A percentile compares a stretch with the other conserved stretches of the same genome.
Evolutionary conservation across 2,329 filamentous ascomycete species (phyloP).

Genomic region (Pseudophaeomoniella oleicola): DNA sequence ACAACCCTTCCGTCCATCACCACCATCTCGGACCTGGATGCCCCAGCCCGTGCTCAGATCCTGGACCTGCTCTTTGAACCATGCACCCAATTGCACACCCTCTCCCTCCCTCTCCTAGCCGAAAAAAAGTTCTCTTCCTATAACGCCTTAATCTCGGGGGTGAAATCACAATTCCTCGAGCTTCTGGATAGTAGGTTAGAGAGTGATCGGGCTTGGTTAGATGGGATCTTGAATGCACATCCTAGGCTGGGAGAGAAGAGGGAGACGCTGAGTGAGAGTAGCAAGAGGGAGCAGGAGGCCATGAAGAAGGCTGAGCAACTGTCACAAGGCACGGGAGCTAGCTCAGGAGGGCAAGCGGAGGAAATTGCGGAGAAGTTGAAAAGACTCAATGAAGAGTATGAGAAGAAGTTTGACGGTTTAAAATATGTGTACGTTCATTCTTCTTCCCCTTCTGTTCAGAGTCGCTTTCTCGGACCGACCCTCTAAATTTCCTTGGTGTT

Average conservation of each 20-base stretch:
- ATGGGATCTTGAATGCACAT: constrained; percentile 64
- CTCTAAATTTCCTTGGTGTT: no score
- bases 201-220: constrained; percentile 42
- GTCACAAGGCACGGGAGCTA: not conserved
- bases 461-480: no score
- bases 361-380: constrained; percentile 29
- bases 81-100: constrained; percentile 55
- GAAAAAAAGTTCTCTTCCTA: constrained; percentile 52
- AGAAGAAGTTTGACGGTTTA: constrained; percentile 64
- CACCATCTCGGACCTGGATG: no score
- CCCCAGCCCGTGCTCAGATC: no score
- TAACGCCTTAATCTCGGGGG: constrained; percentile 49
- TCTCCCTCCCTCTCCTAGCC: constrained; percentile 54
- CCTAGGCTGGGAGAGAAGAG: constrained; percentile 70
- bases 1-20: no score
- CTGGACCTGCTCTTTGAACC: constrained; percentile 45
- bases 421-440: constrained; percentile 50
- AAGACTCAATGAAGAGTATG: constrained; percentile 62
- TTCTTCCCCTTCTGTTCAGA: not conserved
- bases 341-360: not conserved
- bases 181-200: constrained; percentile 38
- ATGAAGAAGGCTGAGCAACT: constrained; percentile 40
- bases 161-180: constrained; percentile 47
- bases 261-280: constrained; percentile 61
- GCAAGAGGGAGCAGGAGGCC: constrained; percentile 66